Base-by-base conservation (phyloP, 2,329 filamentous ascomycete genomes). In the Cladosporium halotolerans region DNA sequence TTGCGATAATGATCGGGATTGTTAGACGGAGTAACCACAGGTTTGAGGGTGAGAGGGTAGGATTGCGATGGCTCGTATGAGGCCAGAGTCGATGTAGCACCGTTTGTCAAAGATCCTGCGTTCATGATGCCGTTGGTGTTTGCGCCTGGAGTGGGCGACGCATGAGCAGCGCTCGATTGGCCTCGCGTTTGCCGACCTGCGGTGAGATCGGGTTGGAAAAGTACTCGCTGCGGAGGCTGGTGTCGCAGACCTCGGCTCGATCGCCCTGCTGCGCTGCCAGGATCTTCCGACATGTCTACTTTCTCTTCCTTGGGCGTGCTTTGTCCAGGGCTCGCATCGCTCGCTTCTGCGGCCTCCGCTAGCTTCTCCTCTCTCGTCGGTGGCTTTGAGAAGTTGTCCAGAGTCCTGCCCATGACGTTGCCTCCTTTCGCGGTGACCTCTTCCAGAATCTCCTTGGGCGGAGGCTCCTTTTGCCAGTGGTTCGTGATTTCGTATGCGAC, bases 361-460 rank as follows among this genome's bases (percentile, higher is more conserved):
- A 77, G 59, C 33, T 67, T 72, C 2, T 73, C 65, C 55, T 77
- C 74, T 53, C 73, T 69, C 69, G 63, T 75, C 62, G 70, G 76
- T 73, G 73, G 68, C 43, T 63, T 72, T 68, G 66, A 75, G 68
- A 82, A 95, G 70, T 89, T 93, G 62, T 92, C 88, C 14, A 87
- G 66, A 0, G 88, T 95, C 48, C 90, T 82, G 9, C 79, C 86
- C 63, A 93, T 76, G n/a, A 96, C 76, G 34, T 84, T 80, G 14
- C 87, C 88, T 46, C 89, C 88, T 69, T 91, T 93, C 7, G 89
- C 90, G 7, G 89, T 79, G 28, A 80, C 68, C 54, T 90, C 84
- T 70, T 96, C 90, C 33, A 96, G 76, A 45, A 95, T 95, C 63
- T 95, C 88, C 62, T 87, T 89, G 5, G 89, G 89, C 13, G 90